Percentiles rank a stretch among this genome's conserved stretches.
These are phyloP conservation scores for Chlamydomonas asymmetrica DNA, from an alignment of 139 green algal species.

Conservation along the genomic window DNA sequence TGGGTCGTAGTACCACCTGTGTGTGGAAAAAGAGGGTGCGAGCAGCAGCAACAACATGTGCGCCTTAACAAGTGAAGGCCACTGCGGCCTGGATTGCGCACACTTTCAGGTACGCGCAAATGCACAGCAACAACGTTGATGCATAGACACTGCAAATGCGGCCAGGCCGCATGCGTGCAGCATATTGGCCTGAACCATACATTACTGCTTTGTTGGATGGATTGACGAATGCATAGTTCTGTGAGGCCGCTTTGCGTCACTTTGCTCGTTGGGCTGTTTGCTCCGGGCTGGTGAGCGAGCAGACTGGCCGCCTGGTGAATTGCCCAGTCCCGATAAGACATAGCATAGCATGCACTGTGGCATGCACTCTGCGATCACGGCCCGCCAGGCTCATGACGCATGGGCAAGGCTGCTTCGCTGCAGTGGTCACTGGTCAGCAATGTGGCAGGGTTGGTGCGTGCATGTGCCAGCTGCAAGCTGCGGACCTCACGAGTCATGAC, in stretches of 20 bases:
- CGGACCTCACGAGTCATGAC: background rate
- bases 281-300: too few relatives aligned
- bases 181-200: too few relatives aligned
- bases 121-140: background rate
- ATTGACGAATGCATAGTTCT: too few relatives aligned
- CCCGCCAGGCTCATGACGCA: background rate
- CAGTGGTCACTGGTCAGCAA: background rate
- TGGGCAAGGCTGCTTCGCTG: background rate
- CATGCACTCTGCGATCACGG: background rate
- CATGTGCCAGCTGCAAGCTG: background rate
- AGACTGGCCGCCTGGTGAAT: too few relatives aligned
- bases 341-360: background rate
- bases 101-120: background rate
- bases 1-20: constrained; percentile 69
- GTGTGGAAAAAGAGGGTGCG: background rate
- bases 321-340: background rate
- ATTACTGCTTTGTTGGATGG: too few relatives aligned
- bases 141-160: background rate
- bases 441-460: background rate
- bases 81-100: background rate
- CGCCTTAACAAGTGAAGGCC: too few relatives aligned
- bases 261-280: too few relatives aligned
- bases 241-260: too few relatives aligned
- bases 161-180: background rate
- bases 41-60: too few relatives aligned